These are phyloP conservation scores for Tillandsia fasciculata DNA, from an alignment of 176 grass and related monocot species.

Conservation along the genomic window DNA sequence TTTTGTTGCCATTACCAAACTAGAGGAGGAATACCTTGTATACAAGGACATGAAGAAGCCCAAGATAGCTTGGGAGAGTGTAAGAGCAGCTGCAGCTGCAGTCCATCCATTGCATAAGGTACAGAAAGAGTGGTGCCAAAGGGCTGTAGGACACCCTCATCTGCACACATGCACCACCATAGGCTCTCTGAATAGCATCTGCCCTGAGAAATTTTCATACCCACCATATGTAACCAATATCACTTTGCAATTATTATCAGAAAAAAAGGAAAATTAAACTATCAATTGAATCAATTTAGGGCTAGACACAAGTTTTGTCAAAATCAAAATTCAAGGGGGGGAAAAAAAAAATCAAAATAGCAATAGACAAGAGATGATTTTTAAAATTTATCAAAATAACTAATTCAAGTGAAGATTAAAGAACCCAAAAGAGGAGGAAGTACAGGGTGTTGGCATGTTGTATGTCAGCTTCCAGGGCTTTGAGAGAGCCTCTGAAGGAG, in stretches of 20 bases:
- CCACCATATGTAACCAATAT: constrained; percentile 16
- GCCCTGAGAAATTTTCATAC: constrained; percentile 44
- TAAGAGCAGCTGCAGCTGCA: constrained; percentile 75
- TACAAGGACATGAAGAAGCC: constrained; percentile 94
- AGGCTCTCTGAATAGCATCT: constrained; percentile 79
- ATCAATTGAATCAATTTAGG: not conserved
- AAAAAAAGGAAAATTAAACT: not conserved
- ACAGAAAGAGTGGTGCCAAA: constrained; percentile 91
- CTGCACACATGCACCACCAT: constrained; percentile 87
- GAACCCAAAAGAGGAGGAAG: constrained; percentile 1
- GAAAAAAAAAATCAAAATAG: no score
- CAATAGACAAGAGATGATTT: not conserved
- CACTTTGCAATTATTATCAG: constrained; percentile 4
- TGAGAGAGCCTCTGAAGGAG: constrained; percentile 83
- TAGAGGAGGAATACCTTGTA: constrained; percentile 45
- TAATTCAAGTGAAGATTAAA: not conserved
- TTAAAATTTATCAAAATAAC: not conserved
- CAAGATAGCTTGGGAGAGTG: constrained; percentile 72
- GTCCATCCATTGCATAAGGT: constrained; percentile 98
- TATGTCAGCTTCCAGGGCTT: constrained; percentile 94
- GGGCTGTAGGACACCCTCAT: constrained; percentile 95
- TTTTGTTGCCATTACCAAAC: not conserved
- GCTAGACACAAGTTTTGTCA: not conserved
- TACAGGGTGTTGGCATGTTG: constrained; percentile 98
- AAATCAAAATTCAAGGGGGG: not conserved